Evolutionary conservation across 2,329 filamentous ascomycete species (phyloP).

Genomic region (Talaromyces funiculosus): DNA sequence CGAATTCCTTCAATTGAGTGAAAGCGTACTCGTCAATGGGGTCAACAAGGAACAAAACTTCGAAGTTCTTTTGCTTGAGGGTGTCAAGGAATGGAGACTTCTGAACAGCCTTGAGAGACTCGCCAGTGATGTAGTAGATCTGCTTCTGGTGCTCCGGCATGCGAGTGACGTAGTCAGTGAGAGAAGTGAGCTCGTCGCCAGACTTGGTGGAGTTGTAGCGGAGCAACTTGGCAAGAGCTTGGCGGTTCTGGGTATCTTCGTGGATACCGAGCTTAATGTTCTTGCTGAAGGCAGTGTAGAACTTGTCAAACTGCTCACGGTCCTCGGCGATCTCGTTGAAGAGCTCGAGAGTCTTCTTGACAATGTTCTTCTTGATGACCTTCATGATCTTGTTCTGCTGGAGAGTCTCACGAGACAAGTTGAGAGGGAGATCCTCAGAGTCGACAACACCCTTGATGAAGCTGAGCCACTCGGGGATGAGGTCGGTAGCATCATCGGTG

Average conservation of each 20-base stretch:
- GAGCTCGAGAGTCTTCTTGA: slow-evolving; percentile 99
- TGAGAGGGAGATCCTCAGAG: slow-evolving; percentile 98
- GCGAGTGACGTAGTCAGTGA: slow-evolving; percentile 95
- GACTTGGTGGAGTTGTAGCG: slow-evolving; percentile 99
- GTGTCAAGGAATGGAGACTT: slow-evolving; percentile 99
- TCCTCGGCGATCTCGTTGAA: slow-evolving; percentile 99
- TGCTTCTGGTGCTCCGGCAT: slow-evolving; percentile 99
- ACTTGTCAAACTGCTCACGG: slow-evolving; percentile 99
- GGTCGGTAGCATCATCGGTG: slow-evolving; percentile 97
- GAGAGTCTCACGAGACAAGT: slow-evolving; percentile 98
- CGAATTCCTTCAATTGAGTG: slow-evolving; percentile 99
- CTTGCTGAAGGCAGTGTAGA: slow-evolving; percentile 99
- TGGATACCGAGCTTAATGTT: slow-evolving; percentile 99
- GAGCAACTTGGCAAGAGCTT: slow-evolving; percentile 89
- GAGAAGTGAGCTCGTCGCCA: slow-evolving; percentile 89
- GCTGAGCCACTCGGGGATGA: slow-evolving; percentile 98
- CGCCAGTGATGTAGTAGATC: slow-evolving; percentile 99
- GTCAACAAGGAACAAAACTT: slow-evolving; percentile 98
- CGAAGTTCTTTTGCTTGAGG: slow-evolving; percentile 98
- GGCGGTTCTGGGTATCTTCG: slow-evolving; percentile 98
- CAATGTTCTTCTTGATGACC: slow-evolving; percentile 99
- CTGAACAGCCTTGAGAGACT: slow-evolving; percentile 95
- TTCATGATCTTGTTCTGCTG: slow-evolving; percentile 99
- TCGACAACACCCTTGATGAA: slow-evolving; percentile 99
- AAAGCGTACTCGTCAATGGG: slow-evolving; percentile 99